Evolutionary conservation across 1,139 yeast species (phyloP), one percentile per base, ranked within the genome.

Genomic region (Barnettozyma hawaiiensis): DNA sequence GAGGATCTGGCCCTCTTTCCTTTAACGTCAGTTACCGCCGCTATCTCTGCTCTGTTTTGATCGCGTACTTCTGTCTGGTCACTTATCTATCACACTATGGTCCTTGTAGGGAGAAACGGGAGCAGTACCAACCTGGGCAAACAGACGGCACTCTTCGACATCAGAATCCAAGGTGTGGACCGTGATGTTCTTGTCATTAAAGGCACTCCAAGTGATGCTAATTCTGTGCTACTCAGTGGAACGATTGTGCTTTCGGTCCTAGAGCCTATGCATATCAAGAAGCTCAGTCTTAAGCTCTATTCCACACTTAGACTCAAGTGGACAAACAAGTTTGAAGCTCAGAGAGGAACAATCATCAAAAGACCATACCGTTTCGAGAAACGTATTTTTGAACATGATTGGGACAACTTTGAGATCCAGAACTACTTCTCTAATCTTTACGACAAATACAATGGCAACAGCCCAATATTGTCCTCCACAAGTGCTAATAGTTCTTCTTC

Each of bases 171-270:
- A 42, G 78, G 85, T 37, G 66, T 75, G 12, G 94, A 85, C 38
- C 83, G 81, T 50, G 95, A 89, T 58, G 94, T 89, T 7, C 65
- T 92, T 16, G 77, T 92, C 5, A 63, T 92, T 31, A 82, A 90
- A 54, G 98, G 98, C 1, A 57, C 78, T 2, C 77, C 84, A 3
- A 73, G 75, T 37, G 92, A 82, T 44, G 96, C 97, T 0, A 74
- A 87, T 0, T 82, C 96, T 2, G 85, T 79, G 2, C 65, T 84
- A 12, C 62, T 92, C 29, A 67, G 82, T 1, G 98, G 98, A 6
- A 78, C 78, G 20, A 79, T 92, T 20, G 92, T 85, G 1, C 64
- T 92, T 26, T 76, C 94, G 0, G 78, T 86, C 1, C 69, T 74
- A 24, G 97, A 92, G 52, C 87, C 96, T 1, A 66, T 87, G 47